Evolutionary conservation across 345 rosid species (phyloP).

Genomic region (Dipteronia sinensis): DNA sequence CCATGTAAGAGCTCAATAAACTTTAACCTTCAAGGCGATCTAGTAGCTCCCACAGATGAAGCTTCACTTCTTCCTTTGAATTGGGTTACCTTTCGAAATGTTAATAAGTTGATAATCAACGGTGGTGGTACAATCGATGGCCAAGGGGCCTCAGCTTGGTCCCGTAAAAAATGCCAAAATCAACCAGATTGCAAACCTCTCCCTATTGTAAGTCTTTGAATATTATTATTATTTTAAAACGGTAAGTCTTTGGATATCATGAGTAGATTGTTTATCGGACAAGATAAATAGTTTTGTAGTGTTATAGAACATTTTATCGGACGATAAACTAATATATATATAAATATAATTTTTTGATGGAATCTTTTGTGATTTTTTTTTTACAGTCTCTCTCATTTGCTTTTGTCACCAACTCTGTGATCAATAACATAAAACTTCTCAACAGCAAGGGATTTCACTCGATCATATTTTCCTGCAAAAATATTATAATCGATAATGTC

Average conservation of each 20-base stretch:
- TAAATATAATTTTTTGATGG: too few species aligned
- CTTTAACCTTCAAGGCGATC: slow-evolving; percentile 14
- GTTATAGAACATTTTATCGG: too few species aligned
- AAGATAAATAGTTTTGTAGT: too few species aligned
- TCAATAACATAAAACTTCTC: background rate
- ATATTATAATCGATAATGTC: background rate
- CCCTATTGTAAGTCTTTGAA: slow-evolving; percentile 24
- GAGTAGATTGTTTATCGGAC: too few species aligned
- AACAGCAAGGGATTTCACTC: too few species aligned
- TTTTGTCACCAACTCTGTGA: too few species aligned
- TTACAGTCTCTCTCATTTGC: too few species aligned
- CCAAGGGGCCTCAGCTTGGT: slow-evolving; percentile 35
- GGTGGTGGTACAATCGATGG: slow-evolving; percentile 40
- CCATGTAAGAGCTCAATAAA: slow-evolving; percentile 29
- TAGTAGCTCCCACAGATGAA: slow-evolving; percentile 17
- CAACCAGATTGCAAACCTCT: background rate
- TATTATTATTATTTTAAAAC: too few species aligned
- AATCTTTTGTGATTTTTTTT: too few species aligned
- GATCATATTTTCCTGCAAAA: background rate
- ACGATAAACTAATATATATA: too few species aligned
- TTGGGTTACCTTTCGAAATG: slow-evolving; percentile 26
- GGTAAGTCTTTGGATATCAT: too few species aligned
- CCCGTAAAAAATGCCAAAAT: slow-evolving; percentile 18
- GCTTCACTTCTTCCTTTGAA: background rate
- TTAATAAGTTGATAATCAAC: slow-evolving; percentile 18